These are phyloP conservation scores for Solanum etuberosum DNA, from an alignment of 257 asterid species.

Conservation along the genomic window DNA sequence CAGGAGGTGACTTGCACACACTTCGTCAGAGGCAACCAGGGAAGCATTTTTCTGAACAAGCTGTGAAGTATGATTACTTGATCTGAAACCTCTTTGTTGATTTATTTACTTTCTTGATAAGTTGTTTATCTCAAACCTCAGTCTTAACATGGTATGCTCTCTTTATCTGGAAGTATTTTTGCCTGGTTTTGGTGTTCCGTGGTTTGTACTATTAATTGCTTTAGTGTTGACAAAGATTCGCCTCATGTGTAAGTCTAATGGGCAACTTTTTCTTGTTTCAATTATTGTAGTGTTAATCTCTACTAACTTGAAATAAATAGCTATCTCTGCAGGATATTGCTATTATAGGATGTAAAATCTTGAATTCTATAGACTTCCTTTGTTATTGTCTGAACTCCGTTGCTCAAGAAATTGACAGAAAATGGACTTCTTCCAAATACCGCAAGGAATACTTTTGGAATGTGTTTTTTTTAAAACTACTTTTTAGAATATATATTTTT, in stretches of 20 bases:
- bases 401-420: neutral
- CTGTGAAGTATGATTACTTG: neutral
- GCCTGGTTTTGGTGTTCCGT: neutral
- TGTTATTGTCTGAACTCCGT: neutral
- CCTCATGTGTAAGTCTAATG: neutral
- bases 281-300: neutral
- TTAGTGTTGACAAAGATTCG: neutral
- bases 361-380: neutral
- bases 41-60: neutral
- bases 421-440: neutral
- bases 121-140: neutral
- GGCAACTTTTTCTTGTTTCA: neutral
- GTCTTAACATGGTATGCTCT: neutral
- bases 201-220: neutral
- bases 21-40: constrained; percentile 3
- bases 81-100: neutral
- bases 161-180: neutral
- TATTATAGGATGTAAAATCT: neutral
- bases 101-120: neutral
- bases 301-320: neutral
- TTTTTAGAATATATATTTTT: neutral
- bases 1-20: neutral
- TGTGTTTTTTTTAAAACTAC: neutral
- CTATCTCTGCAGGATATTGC: neutral
- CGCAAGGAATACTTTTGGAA: neutral